Evolutionary conservation across 2,329 filamentous ascomycete genomes (phyloP), one percentile per base, ranked within the genome.

Genomic region (Epichloe aotearoae): DNA sequence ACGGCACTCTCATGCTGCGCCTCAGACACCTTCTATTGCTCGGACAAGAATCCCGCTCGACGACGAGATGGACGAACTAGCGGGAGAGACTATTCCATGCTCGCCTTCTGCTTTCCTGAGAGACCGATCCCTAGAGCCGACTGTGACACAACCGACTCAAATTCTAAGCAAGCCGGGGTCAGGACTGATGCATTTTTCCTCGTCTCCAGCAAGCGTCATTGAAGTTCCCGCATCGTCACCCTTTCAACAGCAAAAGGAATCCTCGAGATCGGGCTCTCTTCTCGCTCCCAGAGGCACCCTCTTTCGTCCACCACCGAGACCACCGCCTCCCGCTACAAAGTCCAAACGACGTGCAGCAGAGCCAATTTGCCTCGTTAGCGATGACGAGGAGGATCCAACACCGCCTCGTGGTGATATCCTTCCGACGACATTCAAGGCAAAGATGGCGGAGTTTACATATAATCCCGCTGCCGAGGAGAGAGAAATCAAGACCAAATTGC

Each of bases 201-300:
- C 74, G 7, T 75, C 76, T 0, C 70, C 71, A 8, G 58, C 66
- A 26, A 69, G 71, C 36, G 59, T 71, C 17, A 63, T 96, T 51
- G 90, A 95, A 65, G 90, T 96, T 3, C 83, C 84, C 33, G 87
- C 88, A n/a, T 96, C 90, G 3, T 96, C 91, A 1, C 90, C 89
- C 2, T 75, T 83, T 52, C 76, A 58, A 58, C 62, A 58, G 59
- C 62, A 57, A 63, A 64, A 59, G 50, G 58, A 60, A 47, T 52
- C 58, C 30, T 50, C 61, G 26, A 57, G 57, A 46, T 53, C 71
- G 26, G 78, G 76, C 20, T 81, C 73, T 54, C 68, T 79, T 43
- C 84, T 94, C 72, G 86, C 87, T 37, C 86, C 88, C 30, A 77
- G 82, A 44, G 86, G 88, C 6, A 94, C 88, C 0, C 66, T 74